Evolutionary conservation across 192 early-diverging fungal species (phyloP), one percentile per base, ranked within the genome.

Genomic region (Globomyces pollinis-pini): DNA sequence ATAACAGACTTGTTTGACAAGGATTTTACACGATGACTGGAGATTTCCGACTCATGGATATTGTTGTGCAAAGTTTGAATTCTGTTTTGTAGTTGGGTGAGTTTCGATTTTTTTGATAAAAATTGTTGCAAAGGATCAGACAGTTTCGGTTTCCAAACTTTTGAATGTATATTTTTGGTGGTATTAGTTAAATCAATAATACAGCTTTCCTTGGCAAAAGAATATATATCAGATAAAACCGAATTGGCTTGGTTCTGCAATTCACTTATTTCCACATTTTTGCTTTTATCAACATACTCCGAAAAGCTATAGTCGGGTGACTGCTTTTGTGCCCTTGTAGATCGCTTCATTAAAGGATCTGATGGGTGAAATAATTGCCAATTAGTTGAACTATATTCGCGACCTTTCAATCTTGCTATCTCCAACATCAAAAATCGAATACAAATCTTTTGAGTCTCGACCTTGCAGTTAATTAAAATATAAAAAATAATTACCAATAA

Each of bases 351-450:
- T 5, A 52, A 15, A n/a, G 50, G 50, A 52, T 52, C 50, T 16
- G 50, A 32, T 7, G 50, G 50, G 4, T 52, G 50, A 20, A 52
- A 52, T 15, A 52, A 36, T 7, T 52, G 18, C n/a, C 13, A 20
- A 12, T 15, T 24, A n/a, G 26, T 32, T 32, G 31, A 32, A 32
- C 18, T 16, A 36, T 52, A 52, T 36, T 52, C 50, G 1, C n/a
- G 21, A 15, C 31, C 30, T 34, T 36, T 32, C 50, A 52, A 18
- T 18, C 50, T 9, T 7, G 50, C 30, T 16, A 24, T 52, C 50
- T 52, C 50, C 34, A 36, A 16, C 50, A 52, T 32, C 21, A 52
- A 36, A 36, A 34, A 52, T 16, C 50, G 11, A 24, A 52, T 52
- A 16, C 50, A 52, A 6, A 24, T 34, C 21, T 16, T 11, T 36